Evolutionary conservation across 176 grass and related monocot species (phyloP).

Genomic region (Triticum aestivum): IWGSC_CS_RefSeq_v2.1 NC_057802.1:104143314-104143813

Average conservation of each 20-base stretch:
- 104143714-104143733: no score
- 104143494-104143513: neutral
- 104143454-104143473: neutral
- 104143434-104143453: slow-evolving; percentile 18
- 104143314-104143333: neutral
- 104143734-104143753: no score
- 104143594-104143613: no score
- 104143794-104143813: no score
- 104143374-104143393: neutral
- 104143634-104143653: no score
- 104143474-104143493: neutral
- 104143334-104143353: neutral
- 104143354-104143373: slow-evolving; percentile 22
- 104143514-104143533: neutral
- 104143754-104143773: no score
- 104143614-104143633: no score
- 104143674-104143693: no score
- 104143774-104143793: no score
- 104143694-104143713: no score
- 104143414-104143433: neutral
- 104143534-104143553: neutral
- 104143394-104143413: slow-evolving; percentile 1
- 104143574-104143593: neutral
- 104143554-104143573: neutral
- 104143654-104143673: no score